Evolutionary conservation across 140 eudicot genomes (phyloP), one percentile per base, ranked within the genome.

Genomic region (Cichorium intybus): DNA sequence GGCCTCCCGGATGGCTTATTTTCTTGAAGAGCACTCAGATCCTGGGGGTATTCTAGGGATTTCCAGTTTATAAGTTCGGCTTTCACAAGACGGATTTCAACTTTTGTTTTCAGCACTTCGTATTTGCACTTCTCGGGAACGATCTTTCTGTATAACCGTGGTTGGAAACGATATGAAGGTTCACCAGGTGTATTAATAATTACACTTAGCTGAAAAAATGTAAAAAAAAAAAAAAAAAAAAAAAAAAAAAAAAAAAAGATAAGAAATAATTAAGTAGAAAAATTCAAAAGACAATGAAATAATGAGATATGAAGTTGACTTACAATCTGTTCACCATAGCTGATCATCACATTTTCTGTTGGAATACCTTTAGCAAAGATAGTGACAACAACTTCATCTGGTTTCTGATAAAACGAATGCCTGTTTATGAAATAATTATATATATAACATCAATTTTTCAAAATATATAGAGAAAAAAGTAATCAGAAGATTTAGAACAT

Each of bases 371-470:
- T 76, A 4, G 81, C 81, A 63, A 76, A 76, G 22, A 76, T 47
- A 12, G 81, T 69, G 14, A 76, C 77, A 16, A 76, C 81, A 16
- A 76, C 73, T 37, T 69, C 81, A 41, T 76, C 77, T 12, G 73
- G 73, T 51, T 70, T 76, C 69, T 76, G 81, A 63, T 76, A 76
- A 57, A 60, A 76, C 24, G 69, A 52, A 56, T 76, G 81, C 77
- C 81, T 76, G 77, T 18, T 8, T 24, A 27, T 2, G 11, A 53
- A 15, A 4, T 8, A 24, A 15, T 26, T 26, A 3, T 31, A 26
- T 15, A 20, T 60, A n/a, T 31, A 31, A 51, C 24, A 23, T 5
- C 2, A 10, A 37, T 10, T 1, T 7, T 43, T 21, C n/a, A 46
- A 10, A 49, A 49, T 9, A 65, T 46, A 24, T 10, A 57, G 1